Evolutionary conservation across 2,329 filamentous ascomycete genomes (phyloP).

Genomic region (Exserohilum turcica): DNA sequence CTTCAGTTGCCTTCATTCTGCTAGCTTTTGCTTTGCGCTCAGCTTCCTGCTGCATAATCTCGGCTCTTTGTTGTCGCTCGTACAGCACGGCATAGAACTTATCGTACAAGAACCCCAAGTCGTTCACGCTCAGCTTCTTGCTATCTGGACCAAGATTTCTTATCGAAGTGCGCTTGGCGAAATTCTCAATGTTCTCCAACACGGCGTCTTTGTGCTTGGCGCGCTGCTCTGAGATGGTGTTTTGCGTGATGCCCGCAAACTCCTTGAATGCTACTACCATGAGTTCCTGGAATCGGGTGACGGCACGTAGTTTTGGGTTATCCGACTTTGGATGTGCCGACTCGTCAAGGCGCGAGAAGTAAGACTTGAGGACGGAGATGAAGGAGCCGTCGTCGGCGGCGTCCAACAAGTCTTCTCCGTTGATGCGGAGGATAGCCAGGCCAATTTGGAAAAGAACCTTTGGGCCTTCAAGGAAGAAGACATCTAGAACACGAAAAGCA

Average conservation of each 20-base stretch:
- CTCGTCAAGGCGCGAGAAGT: slow-evolving; percentile 91
- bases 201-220: slow-evolving; percentile 94
- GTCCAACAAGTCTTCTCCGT: slow-evolving; percentile 93
- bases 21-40: slow-evolving; percentile 74
- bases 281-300: slow-evolving; percentile 94
- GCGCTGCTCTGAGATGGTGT: slow-evolving; percentile 85
- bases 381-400: slow-evolving; percentile 94
- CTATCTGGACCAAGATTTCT: slow-evolving; percentile 94
- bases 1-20: slow-evolving; percentile 57
- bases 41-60: slow-evolving; percentile 66
- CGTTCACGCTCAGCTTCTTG: slow-evolving; percentile 83
- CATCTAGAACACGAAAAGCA: slow-evolving; percentile 92
- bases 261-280: slow-evolving; percentile 99
- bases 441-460: slow-evolving; percentile 98
- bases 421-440: slow-evolving; percentile 93
- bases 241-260: slow-evolving; percentile 93
- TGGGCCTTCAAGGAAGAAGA: slow-evolving; percentile 97
- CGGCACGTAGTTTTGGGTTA: slow-evolving; percentile 89
- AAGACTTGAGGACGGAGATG: slow-evolving; percentile 92
- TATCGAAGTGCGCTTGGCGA: slow-evolving; percentile 95
- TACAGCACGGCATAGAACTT: slow-evolving; percentile 92
- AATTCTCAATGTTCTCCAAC: slow-evolving; percentile 93
- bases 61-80: slow-evolving; percentile 83
- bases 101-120: slow-evolving; percentile 90
- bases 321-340: slow-evolving; percentile 95